Percentiles rank a stretch among this genome's conserved stretches.
phyloP scores from a whole-genome alignment of 371 early-diverging fungal species.

The Mucor saturninus region DNA sequence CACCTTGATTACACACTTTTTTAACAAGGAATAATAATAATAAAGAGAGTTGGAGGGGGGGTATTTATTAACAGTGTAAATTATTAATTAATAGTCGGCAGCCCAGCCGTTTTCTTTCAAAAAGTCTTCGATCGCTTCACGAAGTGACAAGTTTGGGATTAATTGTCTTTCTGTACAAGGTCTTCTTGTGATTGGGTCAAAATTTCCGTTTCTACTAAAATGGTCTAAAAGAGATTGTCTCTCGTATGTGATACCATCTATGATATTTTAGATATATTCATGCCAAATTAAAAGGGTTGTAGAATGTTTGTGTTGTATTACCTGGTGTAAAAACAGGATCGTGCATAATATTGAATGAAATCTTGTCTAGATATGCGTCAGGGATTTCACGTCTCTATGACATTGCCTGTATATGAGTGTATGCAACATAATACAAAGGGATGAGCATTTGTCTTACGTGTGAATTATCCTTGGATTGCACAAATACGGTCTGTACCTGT shows the following conservation, averaged over 20 bases:
- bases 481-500: constrained; percentile 45
- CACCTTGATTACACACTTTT: constrained; percentile 4
- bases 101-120: constrained; percentile 70
- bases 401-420: neutral
- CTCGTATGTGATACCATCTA: constrained; percentile 71
- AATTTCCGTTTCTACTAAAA: constrained; percentile 71
- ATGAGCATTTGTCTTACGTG: constrained; percentile 25
- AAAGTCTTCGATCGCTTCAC: constrained; percentile 70
- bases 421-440: neutral
- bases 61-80: neutral
- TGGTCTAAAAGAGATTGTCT: constrained; percentile 72
- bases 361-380: constrained; percentile 56
- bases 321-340: constrained; percentile 54
- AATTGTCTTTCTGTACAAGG: constrained; percentile 68
- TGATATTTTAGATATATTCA: neutral
- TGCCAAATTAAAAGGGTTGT: no score
- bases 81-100: constrained; percentile 33
- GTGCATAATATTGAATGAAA: constrained; percentile 58
- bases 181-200: constrained; percentile 76
- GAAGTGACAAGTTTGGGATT: constrained; percentile 74
- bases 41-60: no score
- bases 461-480: constrained; percentile 55
- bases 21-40: neutral
- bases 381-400: constrained; percentile 50
- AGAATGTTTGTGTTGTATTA: neutral